Conservation (phyloP, 1,139 yeast species). For the Taphrina populina region DNA sequence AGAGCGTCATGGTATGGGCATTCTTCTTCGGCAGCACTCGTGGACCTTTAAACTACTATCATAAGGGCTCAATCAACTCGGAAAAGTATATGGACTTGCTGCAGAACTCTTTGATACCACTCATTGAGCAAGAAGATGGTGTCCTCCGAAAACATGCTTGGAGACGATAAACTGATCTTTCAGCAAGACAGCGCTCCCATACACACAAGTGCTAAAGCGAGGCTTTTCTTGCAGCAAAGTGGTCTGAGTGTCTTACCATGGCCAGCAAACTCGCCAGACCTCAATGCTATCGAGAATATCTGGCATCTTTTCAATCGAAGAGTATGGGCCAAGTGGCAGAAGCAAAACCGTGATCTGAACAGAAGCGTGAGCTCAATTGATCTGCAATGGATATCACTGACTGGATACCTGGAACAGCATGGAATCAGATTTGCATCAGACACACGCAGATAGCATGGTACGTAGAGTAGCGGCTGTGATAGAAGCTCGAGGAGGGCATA, state of each 20-base stretch:
- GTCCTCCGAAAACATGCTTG: constrained; percentile 4
- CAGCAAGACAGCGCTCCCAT: constrained; percentile 13
- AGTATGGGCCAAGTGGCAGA: constrained; percentile 1
- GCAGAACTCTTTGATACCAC: neutral
- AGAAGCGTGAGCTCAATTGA: too few species aligned
- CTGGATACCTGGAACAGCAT: neutral
- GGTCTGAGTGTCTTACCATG: neutral
- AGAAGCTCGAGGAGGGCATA: constrained; percentile 10
- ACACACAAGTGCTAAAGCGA: constrained; percentile 5
- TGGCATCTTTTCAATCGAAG: neutral
- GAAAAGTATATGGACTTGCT: constrained; percentile 1
- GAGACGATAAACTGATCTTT: neutral
- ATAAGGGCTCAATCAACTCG: constrained; percentile 8
- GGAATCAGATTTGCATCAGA: neutral
- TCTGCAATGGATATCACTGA: too few species aligned
- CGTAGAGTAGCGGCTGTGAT: constrained; percentile 1
- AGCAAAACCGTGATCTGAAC: too few species aligned
- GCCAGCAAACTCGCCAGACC: constrained; percentile 19
- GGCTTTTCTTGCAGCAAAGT: constrained; percentile 1
- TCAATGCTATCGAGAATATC: constrained; percentile 2
- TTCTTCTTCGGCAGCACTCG: neutral
- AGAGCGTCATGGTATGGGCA: neutral
- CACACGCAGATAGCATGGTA: neutral
- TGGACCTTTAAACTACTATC: constrained; percentile 5
- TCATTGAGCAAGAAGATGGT: constrained; percentile 7